Evolutionary conservation across 192 early-diverging fungal species (phyloP), one percentile per base, ranked within the genome.

Genomic region (Coemansia sp.): DNA sequence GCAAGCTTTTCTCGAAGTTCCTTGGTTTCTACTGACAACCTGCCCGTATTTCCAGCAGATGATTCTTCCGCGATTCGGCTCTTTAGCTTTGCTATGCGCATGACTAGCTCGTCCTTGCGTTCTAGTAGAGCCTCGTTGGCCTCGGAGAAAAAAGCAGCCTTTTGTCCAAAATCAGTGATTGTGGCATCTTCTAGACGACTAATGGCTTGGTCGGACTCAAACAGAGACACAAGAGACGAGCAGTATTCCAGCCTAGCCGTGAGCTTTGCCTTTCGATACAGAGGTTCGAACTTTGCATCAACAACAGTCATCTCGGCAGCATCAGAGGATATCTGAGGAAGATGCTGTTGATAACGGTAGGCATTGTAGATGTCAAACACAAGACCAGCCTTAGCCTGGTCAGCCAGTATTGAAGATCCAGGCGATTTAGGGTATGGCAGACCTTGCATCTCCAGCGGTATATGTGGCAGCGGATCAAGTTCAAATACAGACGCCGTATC

Each of bases 221-320:
- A 82, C 61, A 82, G 43, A 19, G 65, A 59, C 18, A 64, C 41
- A 12, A 82, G 58, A 36, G 79, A 65, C 11, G 68, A 61, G 22
- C 79, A 82, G 54, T 82, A 82, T 12, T 82, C 79, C 21, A 76
- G 71, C 8, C 79, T 63, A 5, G 79, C 79, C 0, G 63, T 66
- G 19, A 82, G 74, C 61, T 73, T 66, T 5, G 79, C 74, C 54
- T 76, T 76, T 62, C 65, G 67, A 39, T 57, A 71, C 19, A 82
- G 64, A 12, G 79, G 74, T 65, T 76, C 71, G n/a, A 73, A 64
- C 37, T 45, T 73, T 7, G 42, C 52, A 7, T 61, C 68, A 26
- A 68, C 48, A 22, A 57, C 48, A 6, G 72, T 64, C n/a, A 62
- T 49, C 41, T 52, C 58, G 40, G 61, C 45, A 10, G 37, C 32